Evolutionary conservation across 1,284 basidiomycete genomes (phyloP).

Genomic region (Irpex lacteus): DNA sequence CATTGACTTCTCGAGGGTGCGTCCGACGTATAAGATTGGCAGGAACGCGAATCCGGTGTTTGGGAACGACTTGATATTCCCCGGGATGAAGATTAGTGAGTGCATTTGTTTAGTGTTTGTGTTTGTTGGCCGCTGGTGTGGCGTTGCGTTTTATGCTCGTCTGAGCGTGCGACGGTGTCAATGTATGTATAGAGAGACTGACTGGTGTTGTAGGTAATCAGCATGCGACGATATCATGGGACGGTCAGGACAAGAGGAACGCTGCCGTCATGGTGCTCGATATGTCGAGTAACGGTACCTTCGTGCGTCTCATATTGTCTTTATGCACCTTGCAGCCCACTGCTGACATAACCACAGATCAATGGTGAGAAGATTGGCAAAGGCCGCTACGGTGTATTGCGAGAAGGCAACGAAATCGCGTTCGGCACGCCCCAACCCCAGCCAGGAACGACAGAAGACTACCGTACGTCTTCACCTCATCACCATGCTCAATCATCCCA

Average conservation of each 20-base stretch:
- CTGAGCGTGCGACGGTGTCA: neutral
- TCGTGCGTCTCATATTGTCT: constrained; percentile 47
- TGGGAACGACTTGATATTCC: constrained; percentile 53
- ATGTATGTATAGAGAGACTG: constrained; percentile 18
- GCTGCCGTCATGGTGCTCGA: constrained; percentile 69
- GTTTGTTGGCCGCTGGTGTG: constrained; percentile 1
- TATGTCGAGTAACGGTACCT: constrained; percentile 83
- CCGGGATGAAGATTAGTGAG: constrained; percentile 74
- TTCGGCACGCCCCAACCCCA: constrained; percentile 62
- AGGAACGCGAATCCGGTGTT: constrained; percentile 35
- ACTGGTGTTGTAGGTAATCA: constrained; percentile 48
- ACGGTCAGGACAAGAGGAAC: constrained; percentile 48
- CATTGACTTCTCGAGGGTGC: constrained; percentile 57
- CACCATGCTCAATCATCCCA: neutral
- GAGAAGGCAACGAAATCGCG: constrained; percentile 80
- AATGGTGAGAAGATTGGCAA: constrained; percentile 66
- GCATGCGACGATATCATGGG: constrained; percentile 67
- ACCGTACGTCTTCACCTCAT: constrained; percentile 37
- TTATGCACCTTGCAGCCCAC: neutral
- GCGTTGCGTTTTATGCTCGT: neutral
- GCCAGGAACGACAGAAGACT: constrained; percentile 51
- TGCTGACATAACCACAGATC: constrained; percentile 44
- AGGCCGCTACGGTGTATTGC: constrained; percentile 54
- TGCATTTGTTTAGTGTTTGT: constrained; percentile 24
- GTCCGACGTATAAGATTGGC: constrained; percentile 50